Percentiles rank a stretch among this genome's conserved stretches.
phyloP scores from a whole-genome alignment of 495 filamentous ascomycete species.

The Aspergillus conjunctus region DNA sequence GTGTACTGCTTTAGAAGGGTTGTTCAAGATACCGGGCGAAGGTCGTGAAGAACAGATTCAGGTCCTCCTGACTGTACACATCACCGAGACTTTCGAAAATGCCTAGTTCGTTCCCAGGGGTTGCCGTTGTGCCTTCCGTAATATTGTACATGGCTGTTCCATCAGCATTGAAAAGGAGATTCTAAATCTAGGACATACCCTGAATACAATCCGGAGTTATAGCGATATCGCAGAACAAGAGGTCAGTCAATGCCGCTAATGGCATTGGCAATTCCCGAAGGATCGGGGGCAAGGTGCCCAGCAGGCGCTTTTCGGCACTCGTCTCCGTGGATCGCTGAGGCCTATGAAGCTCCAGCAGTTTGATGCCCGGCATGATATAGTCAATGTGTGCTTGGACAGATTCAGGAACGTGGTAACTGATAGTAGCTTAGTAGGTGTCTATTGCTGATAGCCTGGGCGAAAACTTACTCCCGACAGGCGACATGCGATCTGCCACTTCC shows the following conservation, averaged over 20 bases:
- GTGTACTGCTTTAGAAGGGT: background rate
- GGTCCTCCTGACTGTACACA: constrained; percentile 55
- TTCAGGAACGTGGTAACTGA: constrained; percentile 55
- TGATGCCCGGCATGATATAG: constrained; percentile 59
- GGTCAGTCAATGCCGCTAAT: background rate
- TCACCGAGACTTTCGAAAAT: constrained; percentile 46
- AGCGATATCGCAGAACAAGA: constrained; percentile 39
- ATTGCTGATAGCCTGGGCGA: background rate
- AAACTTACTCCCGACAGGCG: constrained; percentile 46
- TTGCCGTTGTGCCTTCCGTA: constrained; percentile 34
- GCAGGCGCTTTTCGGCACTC: background rate
- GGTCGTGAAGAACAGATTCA: constrained; percentile 60
- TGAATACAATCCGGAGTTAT: constrained; percentile 39
- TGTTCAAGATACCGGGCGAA: constrained; percentile 16
- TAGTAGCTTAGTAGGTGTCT: constrained; percentile 8
- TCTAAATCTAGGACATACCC: background rate
- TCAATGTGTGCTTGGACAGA: constrained; percentile 56
- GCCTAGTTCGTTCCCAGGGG: constrained; percentile 44
- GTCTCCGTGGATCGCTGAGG: constrained; percentile 18
- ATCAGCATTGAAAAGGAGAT: background rate
- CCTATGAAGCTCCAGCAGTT: constrained; percentile 35
- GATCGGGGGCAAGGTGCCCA: constrained; percentile 20
- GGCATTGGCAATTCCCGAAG: constrained; percentile 9
- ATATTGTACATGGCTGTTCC: constrained; percentile 47
- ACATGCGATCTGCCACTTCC: constrained; percentile 45